Evolutionary conservation across 2,329 filamentous ascomycete species (phyloP), one percentile per base, ranked within the genome.

Genomic region (Cladosporium velox): DNA sequence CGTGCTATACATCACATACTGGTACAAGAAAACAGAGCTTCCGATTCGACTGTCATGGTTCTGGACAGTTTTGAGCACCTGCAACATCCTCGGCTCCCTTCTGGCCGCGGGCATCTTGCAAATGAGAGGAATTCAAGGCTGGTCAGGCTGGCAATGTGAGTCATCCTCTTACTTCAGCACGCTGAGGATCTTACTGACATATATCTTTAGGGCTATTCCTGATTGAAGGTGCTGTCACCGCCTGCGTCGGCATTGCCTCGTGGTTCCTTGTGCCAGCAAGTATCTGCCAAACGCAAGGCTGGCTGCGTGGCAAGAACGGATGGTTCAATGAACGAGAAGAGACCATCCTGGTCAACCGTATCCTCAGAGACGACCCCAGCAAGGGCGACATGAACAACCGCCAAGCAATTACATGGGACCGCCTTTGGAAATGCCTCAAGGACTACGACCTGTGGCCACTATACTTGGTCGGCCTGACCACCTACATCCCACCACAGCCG

Each of bases 291-390:
- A 92, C 90, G 18, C 68, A 70, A 74, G 83, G 84, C 26, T 75
- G 82, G 54, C 82, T 91, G 66, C 87, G 85, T 61, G 84, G 85
- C 1, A 86, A 85, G 83, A 32, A 55, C 18, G 87, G 88, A 1
- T 90, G 88, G 88, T 90, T 90, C 75, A 85, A 80, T 2, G 88
- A 90, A 72, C 81, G 81, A 1, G 87, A 91, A 72, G 89, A 91
- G 72, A 84, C 86, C 66, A 89, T 89, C 69, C 83, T 89, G 67
- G 85, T 89, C 30, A 78, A 88, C 69, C 81, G 87, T 0, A 78
- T 87, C 18, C 78, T 88, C 0, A 84, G 88, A 1, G 88, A 90
- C 57, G 88, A 89, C 70, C 85, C 86, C 0, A 72, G 69, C 64
- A 76, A 76, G 41, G 84, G 84, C 64, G 81, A 82, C 63, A 87